Evolutionary conservation across 2,329 filamentous ascomycete genomes (phyloP).

Genomic region (Colletotrichum sp.): DNA sequence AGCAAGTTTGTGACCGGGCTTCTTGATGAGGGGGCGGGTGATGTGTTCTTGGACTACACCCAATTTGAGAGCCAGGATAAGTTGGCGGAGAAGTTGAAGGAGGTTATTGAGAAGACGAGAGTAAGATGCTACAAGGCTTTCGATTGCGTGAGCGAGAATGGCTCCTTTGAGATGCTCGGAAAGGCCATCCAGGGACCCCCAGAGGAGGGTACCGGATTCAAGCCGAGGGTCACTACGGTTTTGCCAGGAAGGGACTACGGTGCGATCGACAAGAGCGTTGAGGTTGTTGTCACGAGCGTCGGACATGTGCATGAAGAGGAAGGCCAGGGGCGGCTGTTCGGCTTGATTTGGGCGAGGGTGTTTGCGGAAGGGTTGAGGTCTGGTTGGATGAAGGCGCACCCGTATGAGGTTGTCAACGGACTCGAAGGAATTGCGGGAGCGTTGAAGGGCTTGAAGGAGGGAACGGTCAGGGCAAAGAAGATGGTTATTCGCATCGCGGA

Average conservation of each 20-base stretch:
- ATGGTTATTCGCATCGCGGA: conserved; percentile 21
- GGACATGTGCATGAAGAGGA: conserved; percentile 19
- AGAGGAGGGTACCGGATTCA: conserved; percentile 10
- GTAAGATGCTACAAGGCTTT: conserved; percentile 12
- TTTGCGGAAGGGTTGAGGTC: conserved; percentile 19
- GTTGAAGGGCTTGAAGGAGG: conserved; percentile 14
- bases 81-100: conserved; percentile 17
- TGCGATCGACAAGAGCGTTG: conserved; percentile 13
- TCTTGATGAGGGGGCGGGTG: conserved; percentile 11
- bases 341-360: conserved; percentile 8
- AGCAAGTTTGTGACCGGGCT: conserved; percentile 18
- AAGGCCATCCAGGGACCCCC: conserved; percentile 17
- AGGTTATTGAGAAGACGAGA: conserved; percentile 8
- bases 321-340: conserved; percentile 15
- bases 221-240: conserved; percentile 19
- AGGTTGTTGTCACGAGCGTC: conserved; percentile 6
- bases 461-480: conserved; percentile 23
- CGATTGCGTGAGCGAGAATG: conserved; percentile 22
- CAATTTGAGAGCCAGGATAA: conserved; percentile 15
- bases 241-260: conserved; percentile 12
- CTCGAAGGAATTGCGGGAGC: conserved; percentile 14
- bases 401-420: conserved; percentile 17
- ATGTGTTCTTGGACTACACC: conserved; percentile 23
- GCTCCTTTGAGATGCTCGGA: conserved; percentile 15
- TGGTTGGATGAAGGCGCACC: conserved; percentile 23